These are phyloP conservation scores for Aureobasidium sp. DNA, from an alignment of 2,329 filamentous ascomycete genomes.

Conservation along the genomic window DNA sequence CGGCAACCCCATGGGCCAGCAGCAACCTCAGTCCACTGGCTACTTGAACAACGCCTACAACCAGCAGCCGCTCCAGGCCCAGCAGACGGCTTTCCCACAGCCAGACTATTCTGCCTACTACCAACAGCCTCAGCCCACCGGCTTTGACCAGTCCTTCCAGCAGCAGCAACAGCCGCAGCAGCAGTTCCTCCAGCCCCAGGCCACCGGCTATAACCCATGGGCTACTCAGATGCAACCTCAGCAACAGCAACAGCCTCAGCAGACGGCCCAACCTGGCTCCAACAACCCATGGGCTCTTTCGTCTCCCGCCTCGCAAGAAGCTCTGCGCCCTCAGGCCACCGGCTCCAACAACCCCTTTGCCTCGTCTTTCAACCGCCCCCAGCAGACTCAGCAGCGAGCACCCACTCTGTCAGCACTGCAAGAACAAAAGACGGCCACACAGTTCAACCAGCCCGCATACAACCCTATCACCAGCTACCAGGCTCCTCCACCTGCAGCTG, in stretches of 20 bases:
- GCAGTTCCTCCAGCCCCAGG: conserved; percentile 50
- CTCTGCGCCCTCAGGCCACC: conserved; percentile 75
- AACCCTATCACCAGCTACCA: conserved; percentile 32
- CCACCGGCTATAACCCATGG: conserved; percentile 49
- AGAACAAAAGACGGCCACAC: conserved; percentile 72
- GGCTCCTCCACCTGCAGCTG: conserved; percentile 41
- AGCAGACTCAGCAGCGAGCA: conserved; percentile 51
- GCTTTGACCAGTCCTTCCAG: conserved; percentile 52
- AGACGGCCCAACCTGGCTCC: conserved; percentile 65
- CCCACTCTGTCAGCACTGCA: conserved; percentile 68
- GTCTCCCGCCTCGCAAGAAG: conserved; percentile 50
- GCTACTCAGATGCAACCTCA: conserved; percentile 38
- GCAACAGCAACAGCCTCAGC: conserved; percentile 48
- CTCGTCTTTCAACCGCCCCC: conserved; percentile 53
- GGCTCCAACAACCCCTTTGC: conserved; percentile 98
- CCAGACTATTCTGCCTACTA: conserved; percentile 53
- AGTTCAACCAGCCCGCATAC: conserved; percentile 50
- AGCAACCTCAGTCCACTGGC: conserved; percentile 57
- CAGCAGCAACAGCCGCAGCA: conserved; percentile 44
- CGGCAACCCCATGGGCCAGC: conserved; percentile 82
- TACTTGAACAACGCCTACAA: conserved; percentile 62
- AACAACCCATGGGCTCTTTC: conserved; percentile 83
- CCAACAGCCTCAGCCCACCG: conserved; percentile 56
- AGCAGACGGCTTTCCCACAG: conserved; percentile 56
- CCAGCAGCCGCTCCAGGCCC: conserved; percentile 67